These are phyloP conservation scores for Saitozyma sp. DNA, from an alignment of 768 basidiomycete species.

Conservation along the genomic window DNA sequence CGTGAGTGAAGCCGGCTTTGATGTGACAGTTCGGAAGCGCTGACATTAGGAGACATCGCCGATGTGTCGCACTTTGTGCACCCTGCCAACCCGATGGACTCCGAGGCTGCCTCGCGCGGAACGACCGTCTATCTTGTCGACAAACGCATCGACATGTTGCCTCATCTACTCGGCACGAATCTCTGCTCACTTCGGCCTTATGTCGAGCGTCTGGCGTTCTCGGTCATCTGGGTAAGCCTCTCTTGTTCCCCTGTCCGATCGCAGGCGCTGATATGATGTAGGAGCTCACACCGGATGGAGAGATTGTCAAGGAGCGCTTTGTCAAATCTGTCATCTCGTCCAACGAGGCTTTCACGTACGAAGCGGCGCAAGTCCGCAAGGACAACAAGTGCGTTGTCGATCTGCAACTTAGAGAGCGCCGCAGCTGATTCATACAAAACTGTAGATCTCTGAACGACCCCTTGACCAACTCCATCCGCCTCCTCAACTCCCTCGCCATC, in stretches of 20 bases:
- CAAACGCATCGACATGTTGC: conserved; percentile 98
- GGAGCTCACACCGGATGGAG: conserved; percentile 85
- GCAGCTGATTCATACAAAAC: neutral
- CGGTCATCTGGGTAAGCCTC: conserved; percentile 80
- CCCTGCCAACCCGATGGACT: conserved; percentile 92
- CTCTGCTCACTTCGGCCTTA: conserved; percentile 87
- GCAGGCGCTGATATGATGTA: conserved; percentile 48
- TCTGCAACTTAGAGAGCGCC: no score
- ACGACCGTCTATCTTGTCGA: conserved; percentile 98
- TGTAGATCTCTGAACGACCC: conserved; percentile 72
- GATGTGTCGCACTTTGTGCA: conserved; percentile 96
- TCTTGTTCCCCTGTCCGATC: neutral
- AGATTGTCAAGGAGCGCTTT: conserved; percentile 86
- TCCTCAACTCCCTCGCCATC: conserved; percentile 81
- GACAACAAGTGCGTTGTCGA: conserved; percentile 74
- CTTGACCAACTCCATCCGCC: conserved; percentile 77
- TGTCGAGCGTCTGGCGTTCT: conserved; percentile 93
- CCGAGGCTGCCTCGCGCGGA: conserved; percentile 89
- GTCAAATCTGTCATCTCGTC: conserved; percentile 96
- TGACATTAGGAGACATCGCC: conserved; percentile 72
- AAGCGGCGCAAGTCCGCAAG: conserved; percentile 89
- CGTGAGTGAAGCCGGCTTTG: conserved; percentile 64
- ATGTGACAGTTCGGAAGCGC: neutral
- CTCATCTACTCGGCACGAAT: conserved; percentile 88
- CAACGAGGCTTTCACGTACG: conserved; percentile 95